These are phyloP conservation scores for Heritiera littoralis DNA, from an alignment of 345 rosid genomes.

Conservation along the genomic window DNA sequence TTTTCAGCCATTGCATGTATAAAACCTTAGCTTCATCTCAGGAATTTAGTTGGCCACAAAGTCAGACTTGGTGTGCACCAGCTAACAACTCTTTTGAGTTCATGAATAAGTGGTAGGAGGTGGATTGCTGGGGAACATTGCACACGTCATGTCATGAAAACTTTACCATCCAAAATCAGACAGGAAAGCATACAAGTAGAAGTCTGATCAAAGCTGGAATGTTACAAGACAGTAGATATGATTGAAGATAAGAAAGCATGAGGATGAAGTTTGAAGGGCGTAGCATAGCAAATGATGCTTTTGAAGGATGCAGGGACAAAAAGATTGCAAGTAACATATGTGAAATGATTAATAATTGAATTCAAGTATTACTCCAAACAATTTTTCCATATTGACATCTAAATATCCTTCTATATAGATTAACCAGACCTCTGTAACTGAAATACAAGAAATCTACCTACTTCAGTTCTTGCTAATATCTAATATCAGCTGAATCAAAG, in stretches of 20 bases:
- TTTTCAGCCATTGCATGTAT: neutral
- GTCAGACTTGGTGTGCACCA: neutral
- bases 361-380: neutral
- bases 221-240: neutral
- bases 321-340: neutral
- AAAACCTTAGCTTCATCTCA: neutral
- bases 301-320: neutral
- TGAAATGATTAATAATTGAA: neutral
- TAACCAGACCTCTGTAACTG: neutral
- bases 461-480: neutral
- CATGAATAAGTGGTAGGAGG: neutral
- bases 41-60: neutral
- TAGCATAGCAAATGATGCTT: neutral
- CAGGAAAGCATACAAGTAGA: neutral
- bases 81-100: neutral
- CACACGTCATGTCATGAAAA: neutral
- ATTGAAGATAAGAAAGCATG: neutral
- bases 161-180: neutral
- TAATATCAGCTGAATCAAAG: neutral
- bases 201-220: neutral
- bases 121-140: neutral
- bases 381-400: neutral
- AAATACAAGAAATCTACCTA: neutral
- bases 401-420: neutral
- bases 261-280: neutral